Conservation (phyloP, 1,139 yeast species). For the Pneumocystis jirovecii region DNA sequence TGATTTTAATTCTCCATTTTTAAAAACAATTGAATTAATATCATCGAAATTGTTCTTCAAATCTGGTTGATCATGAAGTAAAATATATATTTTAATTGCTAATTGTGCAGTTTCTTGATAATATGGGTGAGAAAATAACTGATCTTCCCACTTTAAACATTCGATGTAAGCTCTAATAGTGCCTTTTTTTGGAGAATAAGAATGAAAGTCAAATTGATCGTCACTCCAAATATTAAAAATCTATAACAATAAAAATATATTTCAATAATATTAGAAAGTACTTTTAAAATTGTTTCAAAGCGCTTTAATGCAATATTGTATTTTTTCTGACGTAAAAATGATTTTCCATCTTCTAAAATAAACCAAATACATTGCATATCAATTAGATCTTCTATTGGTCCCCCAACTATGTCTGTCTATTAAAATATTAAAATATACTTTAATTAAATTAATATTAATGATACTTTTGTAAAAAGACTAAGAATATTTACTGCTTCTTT, state of each 20-base stretch:
- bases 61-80: constrained; percentile 24
- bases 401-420: constrained; percentile 48
- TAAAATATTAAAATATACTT: neutral
- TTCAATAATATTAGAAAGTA: neutral
- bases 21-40: constrained; percentile 15
- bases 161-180: constrained; percentile 72
- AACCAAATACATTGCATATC: constrained; percentile 90
- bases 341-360: constrained; percentile 53
- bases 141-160: constrained; percentile 69
- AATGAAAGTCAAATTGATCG: constrained; percentile 91
- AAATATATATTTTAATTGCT: constrained; percentile 43
- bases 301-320: constrained; percentile 68
- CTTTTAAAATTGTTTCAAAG: constrained; percentile 45
- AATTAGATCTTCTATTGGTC: constrained; percentile 78
- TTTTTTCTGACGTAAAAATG: constrained; percentile 42
- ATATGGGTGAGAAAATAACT: constrained; percentile 51
- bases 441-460: neutral
- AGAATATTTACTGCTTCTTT: constrained; percentile 63
- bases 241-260: constrained; percentile 20
- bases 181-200: constrained; percentile 80
- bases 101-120: constrained; percentile 58
- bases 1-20: constrained; percentile 19
- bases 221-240: constrained; percentile 49
- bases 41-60: constrained; percentile 6
- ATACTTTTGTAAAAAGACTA: constrained; percentile 56